Base-by-base conservation (phyloP, 2,329 filamentous ascomycete genomes). In the Basipetospora chlamydospora region DNA sequence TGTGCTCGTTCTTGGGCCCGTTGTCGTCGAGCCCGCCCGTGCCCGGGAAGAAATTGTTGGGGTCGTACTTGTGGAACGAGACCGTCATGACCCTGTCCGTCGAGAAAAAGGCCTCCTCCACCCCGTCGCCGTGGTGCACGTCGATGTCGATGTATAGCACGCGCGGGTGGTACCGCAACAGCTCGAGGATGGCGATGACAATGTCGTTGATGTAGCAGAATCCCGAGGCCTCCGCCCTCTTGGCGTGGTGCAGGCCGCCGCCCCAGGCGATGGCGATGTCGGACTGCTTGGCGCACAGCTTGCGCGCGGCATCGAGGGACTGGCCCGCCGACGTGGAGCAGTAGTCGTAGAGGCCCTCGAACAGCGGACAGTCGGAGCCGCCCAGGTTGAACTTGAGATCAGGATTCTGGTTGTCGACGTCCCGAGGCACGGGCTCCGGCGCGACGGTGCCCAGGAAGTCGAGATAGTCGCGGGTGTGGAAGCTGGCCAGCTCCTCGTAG, bases 191-290 rank as follows among this genome's bases (percentile, higher is more conserved):
- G 25, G 82, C 85, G 32, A 98, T 71, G 40, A 96, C 90, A 49
- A 96, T 96, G 57, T 98, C 90, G 57, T 98, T 98, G 61, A 96
- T 86, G 61, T 98, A 98, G 63, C 90, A 98, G 58, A 98, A 98
- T 1, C 90, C 90, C 11, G 81, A 88, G 0, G 90, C 88, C 58
- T 94, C 86, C 37, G 80, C 75, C 53, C 88, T 90, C 58, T 96
- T 95, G 31, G 90, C 90, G 52, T 98, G 90, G 57, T 98, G 90
- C 21, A 98, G 70, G 9, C 90, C 90, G 25, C 90, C 90, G 13
- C 86, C 90, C 90, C 90, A 98, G 49, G 93, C 92, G 51, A 98
- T 86, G 38, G 90, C 90, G 52, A 98, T 95, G 51, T 96, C 84
- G 21, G 86, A 85, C 58, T 94, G 82, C 33, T 77, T 70, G 49